These are phyloP conservation scores for Draba incana DNA, from an alignment of 345 rosid genomes.

Conservation along the genomic window DNA sequence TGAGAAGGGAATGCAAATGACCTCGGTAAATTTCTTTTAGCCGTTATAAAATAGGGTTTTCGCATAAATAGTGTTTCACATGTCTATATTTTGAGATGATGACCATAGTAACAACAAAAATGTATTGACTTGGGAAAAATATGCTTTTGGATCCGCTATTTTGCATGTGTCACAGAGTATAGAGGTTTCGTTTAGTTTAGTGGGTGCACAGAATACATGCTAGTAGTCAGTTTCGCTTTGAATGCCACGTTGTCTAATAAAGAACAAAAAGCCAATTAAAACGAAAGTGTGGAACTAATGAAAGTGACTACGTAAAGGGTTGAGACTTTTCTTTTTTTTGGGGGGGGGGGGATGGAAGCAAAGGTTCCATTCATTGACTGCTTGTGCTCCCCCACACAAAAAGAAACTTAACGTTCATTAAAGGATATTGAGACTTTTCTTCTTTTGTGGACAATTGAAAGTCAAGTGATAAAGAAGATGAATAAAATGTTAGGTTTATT, in stretches of 20 bases:
- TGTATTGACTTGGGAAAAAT: too few relatives aligned
- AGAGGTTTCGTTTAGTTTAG: not conserved
- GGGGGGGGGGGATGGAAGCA: too few relatives aligned
- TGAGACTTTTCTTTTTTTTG: not conserved
- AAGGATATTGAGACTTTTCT: not conserved
- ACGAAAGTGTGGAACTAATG: not conserved
- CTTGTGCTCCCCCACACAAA: too few relatives aligned
- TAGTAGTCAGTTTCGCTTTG: not conserved
- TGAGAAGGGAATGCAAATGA: too few relatives aligned
- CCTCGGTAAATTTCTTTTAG: too few relatives aligned
- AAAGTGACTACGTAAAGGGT: not conserved
- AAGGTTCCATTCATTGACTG: too few relatives aligned
- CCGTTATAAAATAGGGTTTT: too few relatives aligned
- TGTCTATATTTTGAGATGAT: too few relatives aligned
- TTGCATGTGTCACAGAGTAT: too few relatives aligned
- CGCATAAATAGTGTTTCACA: too few relatives aligned
- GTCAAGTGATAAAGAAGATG: not conserved
- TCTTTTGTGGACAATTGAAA: not conserved
- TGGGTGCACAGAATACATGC: not conserved
- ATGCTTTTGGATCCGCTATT: too few relatives aligned
- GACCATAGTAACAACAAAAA: too few relatives aligned
- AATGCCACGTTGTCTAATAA: not conserved
- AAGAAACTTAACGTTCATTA: not conserved
- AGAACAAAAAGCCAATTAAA: not conserved
- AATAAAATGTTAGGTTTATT: not conserved